Conservation (phyloP, 208 protist genomes). For the Plasmodiophora brassicae region DNA sequence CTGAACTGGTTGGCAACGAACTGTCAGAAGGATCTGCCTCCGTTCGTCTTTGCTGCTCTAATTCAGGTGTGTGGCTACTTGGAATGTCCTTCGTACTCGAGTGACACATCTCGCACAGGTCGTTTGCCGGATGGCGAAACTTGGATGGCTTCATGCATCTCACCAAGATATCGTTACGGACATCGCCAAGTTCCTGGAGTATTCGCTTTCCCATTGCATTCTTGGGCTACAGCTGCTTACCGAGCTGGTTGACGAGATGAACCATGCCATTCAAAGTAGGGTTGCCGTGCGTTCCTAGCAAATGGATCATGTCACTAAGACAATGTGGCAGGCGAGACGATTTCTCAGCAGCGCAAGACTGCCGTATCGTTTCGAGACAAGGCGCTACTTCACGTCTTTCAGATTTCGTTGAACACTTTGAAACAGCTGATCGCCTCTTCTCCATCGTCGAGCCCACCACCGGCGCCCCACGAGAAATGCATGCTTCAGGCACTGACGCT, state of each 20-base stretch:
- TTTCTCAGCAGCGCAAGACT: not conserved
- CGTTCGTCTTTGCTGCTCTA: not conserved
- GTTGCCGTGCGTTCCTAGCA: not conserved
- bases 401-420: not conserved
- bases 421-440: not conserved
- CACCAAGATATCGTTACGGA: not conserved
- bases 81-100: too few relatives aligned
- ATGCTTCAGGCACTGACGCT: not conserved
- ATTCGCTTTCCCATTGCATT: not conserved
- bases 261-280: slow-evolving; percentile 25
- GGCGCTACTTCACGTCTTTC: not conserved
- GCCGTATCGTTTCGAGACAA: slow-evolving; percentile 15
- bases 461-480: not conserved
- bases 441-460: not conserved
- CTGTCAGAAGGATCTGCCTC: not conserved
- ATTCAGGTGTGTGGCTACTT: not conserved
- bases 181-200: slow-evolving; percentile 2
- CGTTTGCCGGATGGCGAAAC: slow-evolving; percentile 3
- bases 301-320: not conserved
- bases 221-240: not conserved
- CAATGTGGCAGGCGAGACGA: not conserved
- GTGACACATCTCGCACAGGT: not conserved
- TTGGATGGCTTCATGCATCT: not conserved
- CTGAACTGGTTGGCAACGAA: not conserved
- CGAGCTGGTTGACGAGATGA: slow-evolving; percentile 27